phyloP scores from a whole-genome alignment of 148 eudicot genomes.

The Suaeda aralocaspica region DNA sequence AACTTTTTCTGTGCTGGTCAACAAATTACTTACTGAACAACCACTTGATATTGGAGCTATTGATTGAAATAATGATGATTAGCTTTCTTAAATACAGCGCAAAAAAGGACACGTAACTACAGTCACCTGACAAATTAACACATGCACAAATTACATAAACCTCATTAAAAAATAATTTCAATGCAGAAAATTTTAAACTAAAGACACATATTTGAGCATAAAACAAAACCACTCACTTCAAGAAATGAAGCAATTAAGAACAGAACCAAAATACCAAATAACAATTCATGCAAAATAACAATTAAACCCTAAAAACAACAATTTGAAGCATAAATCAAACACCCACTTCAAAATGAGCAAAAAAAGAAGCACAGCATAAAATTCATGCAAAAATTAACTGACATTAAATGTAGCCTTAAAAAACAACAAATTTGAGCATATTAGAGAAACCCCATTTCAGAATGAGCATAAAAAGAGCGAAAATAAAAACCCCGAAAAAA shows the following conservation, averaged over 20 bases:
- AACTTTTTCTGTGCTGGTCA: conserved; percentile 11
- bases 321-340: background rate
- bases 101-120: background rate
- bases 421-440: background rate
- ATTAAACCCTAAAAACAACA: too few relatives aligned
- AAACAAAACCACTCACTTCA: background rate
- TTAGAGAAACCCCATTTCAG: background rate
- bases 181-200: too few relatives aligned
- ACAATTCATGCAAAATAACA: too few relatives aligned
- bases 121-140: too few relatives aligned
- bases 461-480: background rate
- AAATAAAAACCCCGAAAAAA: background rate
- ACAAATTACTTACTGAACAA: background rate
- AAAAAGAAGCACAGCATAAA: background rate
- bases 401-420: background rate
- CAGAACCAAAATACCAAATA: too few relatives aligned
- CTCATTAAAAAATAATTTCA: too few relatives aligned
- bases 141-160: background rate
- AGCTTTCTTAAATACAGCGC: background rate
- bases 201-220: background rate
- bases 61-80: background rate
- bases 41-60: background rate
- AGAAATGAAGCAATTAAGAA: background rate
- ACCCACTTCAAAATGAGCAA: background rate
- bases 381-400: background rate